Conservation (phyloP, 495 filamentous ascomycete genomes). For the Oidiodendron maius region DNA sequence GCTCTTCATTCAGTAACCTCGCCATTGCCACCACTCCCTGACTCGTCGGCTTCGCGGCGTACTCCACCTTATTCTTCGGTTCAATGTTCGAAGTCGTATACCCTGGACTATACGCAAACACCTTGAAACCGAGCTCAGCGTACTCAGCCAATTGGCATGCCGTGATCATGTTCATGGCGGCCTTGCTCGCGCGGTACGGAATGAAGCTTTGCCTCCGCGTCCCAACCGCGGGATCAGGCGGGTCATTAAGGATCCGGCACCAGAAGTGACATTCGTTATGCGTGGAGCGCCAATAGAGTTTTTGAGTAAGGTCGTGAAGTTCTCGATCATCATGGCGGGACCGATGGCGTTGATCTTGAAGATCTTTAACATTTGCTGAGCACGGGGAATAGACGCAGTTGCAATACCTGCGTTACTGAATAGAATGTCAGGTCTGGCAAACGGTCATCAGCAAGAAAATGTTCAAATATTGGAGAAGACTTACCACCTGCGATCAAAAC, state of each 20-base stretch:
- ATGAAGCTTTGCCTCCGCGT: background rate
- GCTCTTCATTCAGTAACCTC: background rate
- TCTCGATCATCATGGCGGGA: conserved; percentile 31
- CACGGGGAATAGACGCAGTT: background rate
- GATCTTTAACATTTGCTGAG: background rate
- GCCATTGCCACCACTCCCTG: background rate
- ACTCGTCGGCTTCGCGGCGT: background rate
- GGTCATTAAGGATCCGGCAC: conserved; percentile 27
- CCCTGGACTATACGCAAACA: background rate
- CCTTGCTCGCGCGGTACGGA: conserved; percentile 29
- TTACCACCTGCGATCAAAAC: conserved; percentile 1
- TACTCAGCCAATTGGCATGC: conserved; percentile 11
- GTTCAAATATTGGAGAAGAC: background rate
- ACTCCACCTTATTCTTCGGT: conserved; percentile 1
- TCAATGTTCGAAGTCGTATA: background rate
- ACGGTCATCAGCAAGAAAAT: no score
- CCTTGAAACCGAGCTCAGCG: conserved; percentile 5
- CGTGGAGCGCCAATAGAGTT: conserved; percentile 29
- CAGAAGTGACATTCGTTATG: conserved; percentile 36
- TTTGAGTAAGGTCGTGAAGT: conserved; percentile 37
- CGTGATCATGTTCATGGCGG: conserved; percentile 37
- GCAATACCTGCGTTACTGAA: background rate
- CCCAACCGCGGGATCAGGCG: conserved; percentile 9
- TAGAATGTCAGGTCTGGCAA: background rate
- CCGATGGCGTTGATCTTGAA: conserved; percentile 36